Evolutionary conservation across 2,329 filamentous ascomycete species (phyloP).

Genomic region (Camillea tinctor): DNA sequence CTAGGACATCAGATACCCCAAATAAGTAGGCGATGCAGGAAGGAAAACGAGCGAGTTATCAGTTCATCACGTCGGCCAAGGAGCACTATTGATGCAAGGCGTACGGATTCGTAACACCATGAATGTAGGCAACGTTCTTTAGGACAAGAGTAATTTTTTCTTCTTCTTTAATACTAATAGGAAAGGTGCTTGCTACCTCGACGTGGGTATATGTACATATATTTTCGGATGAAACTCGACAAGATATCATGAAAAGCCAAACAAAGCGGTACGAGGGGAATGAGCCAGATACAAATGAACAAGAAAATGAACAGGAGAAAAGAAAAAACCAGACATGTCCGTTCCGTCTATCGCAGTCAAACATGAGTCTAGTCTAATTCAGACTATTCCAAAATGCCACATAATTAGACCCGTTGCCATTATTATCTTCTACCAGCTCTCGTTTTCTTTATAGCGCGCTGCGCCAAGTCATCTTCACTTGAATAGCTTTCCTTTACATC

Average conservation of each 20-base stretch:
- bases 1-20: too few species aligned
- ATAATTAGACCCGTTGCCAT: not conserved
- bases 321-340: not conserved
- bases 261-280: not conserved
- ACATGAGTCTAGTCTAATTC: not conserved
- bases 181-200: not conserved
- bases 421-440: not conserved
- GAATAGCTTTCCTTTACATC: conserved; percentile 20
- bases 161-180: not conserved
- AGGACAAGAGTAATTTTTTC: too few species aligned
- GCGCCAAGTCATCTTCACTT: not conserved
- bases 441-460: not conserved
- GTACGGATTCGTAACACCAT: too few species aligned
- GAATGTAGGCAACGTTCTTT: too few species aligned
- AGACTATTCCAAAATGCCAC: not conserved
- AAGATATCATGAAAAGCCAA: not conserved
- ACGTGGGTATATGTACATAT: not conserved
- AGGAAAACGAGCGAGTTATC: too few species aligned
- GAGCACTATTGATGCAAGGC: too few species aligned
- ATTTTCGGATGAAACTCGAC: not conserved
- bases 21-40: too few species aligned
- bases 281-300: not conserved
- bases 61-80: too few species aligned
- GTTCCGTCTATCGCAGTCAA: not conserved
- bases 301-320: too few species aligned